These are phyloP conservation scores for Neonectria neomacrospora DNA, from an alignment of 2,329 filamentous ascomycete genomes.

Conservation along the genomic window DNA sequence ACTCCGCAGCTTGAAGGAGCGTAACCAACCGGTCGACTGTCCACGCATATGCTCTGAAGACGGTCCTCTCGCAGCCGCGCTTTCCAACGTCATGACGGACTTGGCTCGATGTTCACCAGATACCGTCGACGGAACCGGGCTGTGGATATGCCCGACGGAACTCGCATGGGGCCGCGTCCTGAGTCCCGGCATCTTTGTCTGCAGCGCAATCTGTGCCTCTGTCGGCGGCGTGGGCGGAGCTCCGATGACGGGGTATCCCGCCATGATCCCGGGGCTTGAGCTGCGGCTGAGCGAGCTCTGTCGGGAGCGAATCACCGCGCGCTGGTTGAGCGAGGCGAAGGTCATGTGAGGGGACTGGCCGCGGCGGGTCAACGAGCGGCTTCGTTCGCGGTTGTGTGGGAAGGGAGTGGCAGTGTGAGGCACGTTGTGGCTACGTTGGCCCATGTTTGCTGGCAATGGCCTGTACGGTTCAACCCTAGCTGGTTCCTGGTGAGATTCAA, in stretches of 20 bases:
- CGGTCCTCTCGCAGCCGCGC: conserved; percentile 17
- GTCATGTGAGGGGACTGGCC: conserved; percentile 11
- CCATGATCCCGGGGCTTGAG: conserved; percentile 9
- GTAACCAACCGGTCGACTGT: conserved; percentile 24
- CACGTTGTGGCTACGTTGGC: background rate
- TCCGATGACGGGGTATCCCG: background rate
- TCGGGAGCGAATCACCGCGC: conserved; percentile 5
- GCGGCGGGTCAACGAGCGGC: conserved; percentile 13
- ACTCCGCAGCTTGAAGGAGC: conserved; percentile 37
- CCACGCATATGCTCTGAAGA: conserved; percentile 4
- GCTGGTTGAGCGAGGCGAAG: conserved; percentile 9
- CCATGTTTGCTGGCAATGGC: background rate
- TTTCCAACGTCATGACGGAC: conserved; percentile 16
- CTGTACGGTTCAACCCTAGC: background rate
- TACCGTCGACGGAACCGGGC: conserved; percentile 4
- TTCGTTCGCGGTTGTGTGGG: background rate
- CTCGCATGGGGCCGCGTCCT: conserved; percentile 20
- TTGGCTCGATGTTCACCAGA: conserved; percentile 1
- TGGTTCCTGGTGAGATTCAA: background rate
- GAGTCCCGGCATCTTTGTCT: conserved; percentile 21
- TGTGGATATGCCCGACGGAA: conserved; percentile 16
- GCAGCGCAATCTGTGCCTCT: conserved; percentile 8
- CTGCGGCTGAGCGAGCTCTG: conserved; percentile 23
- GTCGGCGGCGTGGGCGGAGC: conserved; percentile 8
- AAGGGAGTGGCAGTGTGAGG: background rate